A percentile compares a stretch with the other conserved stretches of the same genome.
Evolutionary conservation across 225 moss, liverwort and hornwort species (phyloP).

Genomic region (Neckera pumila): DNA sequence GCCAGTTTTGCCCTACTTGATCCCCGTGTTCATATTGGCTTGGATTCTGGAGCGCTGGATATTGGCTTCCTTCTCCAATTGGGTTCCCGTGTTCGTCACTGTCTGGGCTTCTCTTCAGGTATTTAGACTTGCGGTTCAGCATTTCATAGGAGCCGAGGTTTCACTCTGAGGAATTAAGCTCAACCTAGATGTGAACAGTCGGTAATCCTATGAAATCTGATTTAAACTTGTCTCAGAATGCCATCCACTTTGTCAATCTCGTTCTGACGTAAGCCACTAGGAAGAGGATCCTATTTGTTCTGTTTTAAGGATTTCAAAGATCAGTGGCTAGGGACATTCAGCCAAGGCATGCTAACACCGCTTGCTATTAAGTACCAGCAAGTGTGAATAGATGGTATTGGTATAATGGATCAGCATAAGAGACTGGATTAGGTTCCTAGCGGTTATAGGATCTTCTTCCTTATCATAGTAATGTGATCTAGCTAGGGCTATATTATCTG

Average conservation of each 20-base stretch:
- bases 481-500: neutral
- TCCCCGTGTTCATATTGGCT: slow-evolving; percentile 66
- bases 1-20: slow-evolving; percentile 62
- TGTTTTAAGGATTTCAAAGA: neutral
- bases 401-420: neutral
- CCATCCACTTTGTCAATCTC: neutral
- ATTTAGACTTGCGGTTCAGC: neutral
- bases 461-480: neutral
- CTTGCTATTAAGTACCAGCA: neutral
- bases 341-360: neutral
- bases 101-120: slow-evolving; percentile 94
- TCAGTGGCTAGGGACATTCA: neutral
- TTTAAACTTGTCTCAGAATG: neutral
- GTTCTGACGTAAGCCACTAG: neutral
- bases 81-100: slow-evolving; percentile 77
- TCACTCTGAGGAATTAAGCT: neutral
- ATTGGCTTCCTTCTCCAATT: slow-evolving; percentile 60
- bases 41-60: slow-evolving; percentile 92
- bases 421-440: neutral
- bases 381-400: neutral
- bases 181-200: neutral
- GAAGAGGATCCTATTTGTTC: neutral
- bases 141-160: neutral
- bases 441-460: neutral
- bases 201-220: neutral